phyloP scores from a whole-genome alignment of 2,329 filamentous ascomycete species.

The Aureobasidium zeae region DNA sequence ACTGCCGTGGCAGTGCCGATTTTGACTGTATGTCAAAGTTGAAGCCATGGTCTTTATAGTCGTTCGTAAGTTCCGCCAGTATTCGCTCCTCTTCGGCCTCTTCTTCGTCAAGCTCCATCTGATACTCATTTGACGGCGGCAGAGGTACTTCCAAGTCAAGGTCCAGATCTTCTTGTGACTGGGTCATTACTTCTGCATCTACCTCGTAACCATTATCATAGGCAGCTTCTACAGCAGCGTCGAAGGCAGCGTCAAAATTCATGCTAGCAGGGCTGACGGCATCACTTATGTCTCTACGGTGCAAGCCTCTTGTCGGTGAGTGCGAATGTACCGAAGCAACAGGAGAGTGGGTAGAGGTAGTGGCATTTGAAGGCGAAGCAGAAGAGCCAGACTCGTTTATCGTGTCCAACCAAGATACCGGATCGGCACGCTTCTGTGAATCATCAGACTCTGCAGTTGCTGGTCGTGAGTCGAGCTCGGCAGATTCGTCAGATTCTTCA shows the following conservation, averaged over 20 bases:
- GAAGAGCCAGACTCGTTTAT: slow-evolving; percentile 71
- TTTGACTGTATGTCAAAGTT: slow-evolving; percentile 61
- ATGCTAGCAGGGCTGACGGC: slow-evolving; percentile 68
- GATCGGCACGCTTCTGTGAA: slow-evolving; percentile 8
- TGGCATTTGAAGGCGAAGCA: slow-evolving; percentile 2
- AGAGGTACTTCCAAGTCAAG: neutral
- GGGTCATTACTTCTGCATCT: slow-evolving; percentile 31
- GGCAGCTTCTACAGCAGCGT: slow-evolving; percentile 90
- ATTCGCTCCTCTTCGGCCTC: slow-evolving; percentile 41
- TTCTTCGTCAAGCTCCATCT: slow-evolving; percentile 26
- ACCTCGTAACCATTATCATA: slow-evolving; percentile 88
- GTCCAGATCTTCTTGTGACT: neutral
- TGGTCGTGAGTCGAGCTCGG: slow-evolving; percentile 10
- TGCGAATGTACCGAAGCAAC: slow-evolving; percentile 73
- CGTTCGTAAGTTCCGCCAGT: slow-evolving; percentile 79
- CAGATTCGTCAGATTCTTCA: slow-evolving; percentile 9
- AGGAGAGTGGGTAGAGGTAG: slow-evolving; percentile 38
- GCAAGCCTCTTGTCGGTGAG: slow-evolving; percentile 59
- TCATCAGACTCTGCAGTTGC: slow-evolving; percentile 4
- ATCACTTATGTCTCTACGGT: slow-evolving; percentile 59
- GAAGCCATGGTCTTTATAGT: slow-evolving; percentile 68
- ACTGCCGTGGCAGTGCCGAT: slow-evolving; percentile 63
- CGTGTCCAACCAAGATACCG: slow-evolving; percentile 39
- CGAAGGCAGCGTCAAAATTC: slow-evolving; percentile 87
- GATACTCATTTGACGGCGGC: neutral